phyloP scores from a whole-genome alignment of 1,284 basidiomycete genomes.

The Anthracocystis panici-leucophaei region DNA sequence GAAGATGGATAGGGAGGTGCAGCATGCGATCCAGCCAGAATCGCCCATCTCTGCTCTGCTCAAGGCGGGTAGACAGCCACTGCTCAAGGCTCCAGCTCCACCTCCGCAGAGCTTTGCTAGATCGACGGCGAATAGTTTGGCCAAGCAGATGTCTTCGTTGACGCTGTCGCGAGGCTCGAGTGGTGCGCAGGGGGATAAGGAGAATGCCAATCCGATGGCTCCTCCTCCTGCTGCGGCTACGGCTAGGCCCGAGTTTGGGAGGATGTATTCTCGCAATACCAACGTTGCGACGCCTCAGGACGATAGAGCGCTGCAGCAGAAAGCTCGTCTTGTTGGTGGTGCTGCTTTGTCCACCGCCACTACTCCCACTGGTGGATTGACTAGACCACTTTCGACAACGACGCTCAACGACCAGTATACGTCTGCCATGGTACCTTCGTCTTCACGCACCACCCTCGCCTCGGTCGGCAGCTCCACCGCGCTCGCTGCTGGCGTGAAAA shows the following conservation, averaged over 20 bases:
- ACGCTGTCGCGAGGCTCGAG: slow-evolving; percentile 12
- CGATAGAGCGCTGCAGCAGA: slow-evolving; percentile 44
- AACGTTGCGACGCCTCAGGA: slow-evolving; percentile 19
- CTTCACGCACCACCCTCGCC: slow-evolving; percentile 32
- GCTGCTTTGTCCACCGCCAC: slow-evolving; percentile 1
- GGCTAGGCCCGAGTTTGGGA: slow-evolving; percentile 29
- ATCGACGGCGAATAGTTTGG: slow-evolving; percentile 31
- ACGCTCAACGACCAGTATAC: slow-evolving; percentile 17
- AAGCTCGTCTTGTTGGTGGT: slow-evolving; percentile 45
- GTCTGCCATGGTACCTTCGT: slow-evolving; percentile 9
- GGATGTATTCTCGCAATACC: slow-evolving; percentile 31
- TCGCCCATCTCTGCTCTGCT: slow-evolving; percentile 92
- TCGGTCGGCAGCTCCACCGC: slow-evolving; percentile 36
- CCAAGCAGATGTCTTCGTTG: slow-evolving; percentile 45
- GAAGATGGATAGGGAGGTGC: slow-evolving; percentile 86
- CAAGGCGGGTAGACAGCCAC: slow-evolving; percentile 68
- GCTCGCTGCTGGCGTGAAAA: slow-evolving; percentile 24
- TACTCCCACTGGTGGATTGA: not conserved
- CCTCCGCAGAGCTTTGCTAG: slow-evolving; percentile 35
- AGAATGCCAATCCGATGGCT: slow-evolving; percentile 56
- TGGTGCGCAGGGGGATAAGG: slow-evolving; percentile 51
- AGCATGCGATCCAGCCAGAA: slow-evolving; percentile 92
- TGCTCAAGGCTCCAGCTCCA: slow-evolving; percentile 55
- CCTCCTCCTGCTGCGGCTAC: slow-evolving; percentile 27
- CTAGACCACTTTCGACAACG: slow-evolving; percentile 21